Percentiles rank a stretch among this genome's conserved stretches.
Evolutionary conservation across 495 filamentous ascomycete species (phyloP).

Genomic region (Talaromyces ruber): DNA sequence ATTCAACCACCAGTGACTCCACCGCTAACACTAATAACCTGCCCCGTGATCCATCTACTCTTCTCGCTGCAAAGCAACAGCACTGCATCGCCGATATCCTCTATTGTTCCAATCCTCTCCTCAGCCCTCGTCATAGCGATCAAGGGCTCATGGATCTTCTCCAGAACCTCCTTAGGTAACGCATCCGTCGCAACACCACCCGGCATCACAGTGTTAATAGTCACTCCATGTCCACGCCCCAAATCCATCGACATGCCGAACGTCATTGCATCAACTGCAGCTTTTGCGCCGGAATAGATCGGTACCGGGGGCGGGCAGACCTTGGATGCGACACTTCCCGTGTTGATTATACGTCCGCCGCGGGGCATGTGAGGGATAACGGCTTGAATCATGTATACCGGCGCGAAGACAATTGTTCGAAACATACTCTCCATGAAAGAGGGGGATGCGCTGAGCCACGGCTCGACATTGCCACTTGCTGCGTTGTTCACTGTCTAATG

Average conservation of each 20-base stretch:
- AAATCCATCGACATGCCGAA: constrained; percentile 24
- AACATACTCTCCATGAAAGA: constrained; percentile 5
- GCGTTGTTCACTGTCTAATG: constrained; percentile 12
- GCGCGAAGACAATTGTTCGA: constrained; percentile 21
- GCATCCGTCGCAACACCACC: constrained; percentile 31
- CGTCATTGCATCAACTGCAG: constrained; percentile 23
- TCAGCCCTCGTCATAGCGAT: constrained; percentile 18
- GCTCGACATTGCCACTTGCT: constrained; percentile 6
- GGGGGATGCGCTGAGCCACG: background rate
- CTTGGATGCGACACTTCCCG: constrained; percentile 31
- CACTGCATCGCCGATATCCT: constrained; percentile 40
- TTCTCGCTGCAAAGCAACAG: constrained; percentile 38
- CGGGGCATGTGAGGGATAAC: constrained; percentile 30
- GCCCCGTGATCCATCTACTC: constrained; percentile 42
- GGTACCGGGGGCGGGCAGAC: constrained; percentile 15
- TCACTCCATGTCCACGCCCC: constrained; percentile 21
- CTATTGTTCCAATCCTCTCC: constrained; percentile 18
- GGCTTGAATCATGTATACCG: constrained; percentile 29
- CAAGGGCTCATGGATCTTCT: constrained; percentile 12
- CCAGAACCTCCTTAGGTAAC: constrained; percentile 12
- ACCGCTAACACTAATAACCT: constrained; percentile 38
- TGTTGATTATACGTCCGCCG: constrained; percentile 36
- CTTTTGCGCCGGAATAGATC: constrained; percentile 23
- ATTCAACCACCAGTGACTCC: constrained; percentile 18
- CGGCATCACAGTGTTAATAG: constrained; percentile 28